A percentile compares a stretch with the other conserved stretches of the same genome.
Conservation (phyloP, 108 stramenopile species). For the Skeletonema marinoi region DNA sequence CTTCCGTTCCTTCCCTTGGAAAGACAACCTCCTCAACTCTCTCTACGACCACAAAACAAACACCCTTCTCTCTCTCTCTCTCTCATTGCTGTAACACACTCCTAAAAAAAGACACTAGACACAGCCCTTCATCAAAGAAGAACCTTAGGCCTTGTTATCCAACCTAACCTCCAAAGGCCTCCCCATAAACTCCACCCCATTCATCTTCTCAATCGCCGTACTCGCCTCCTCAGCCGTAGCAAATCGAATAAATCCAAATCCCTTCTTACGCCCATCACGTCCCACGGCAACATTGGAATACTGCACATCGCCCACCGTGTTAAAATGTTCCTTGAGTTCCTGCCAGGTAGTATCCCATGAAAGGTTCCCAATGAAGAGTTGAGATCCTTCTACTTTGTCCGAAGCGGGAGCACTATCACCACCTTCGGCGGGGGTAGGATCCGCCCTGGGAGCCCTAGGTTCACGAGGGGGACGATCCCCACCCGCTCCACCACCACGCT, state of each 20-base stretch:
- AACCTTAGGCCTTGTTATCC: conserved; percentile 66
- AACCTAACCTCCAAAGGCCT: conserved; percentile 73
- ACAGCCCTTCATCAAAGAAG: neutral
- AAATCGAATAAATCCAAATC: conserved; percentile 93
- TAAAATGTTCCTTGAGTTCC: conserved; percentile 91
- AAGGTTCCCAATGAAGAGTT: conserved; percentile 89
- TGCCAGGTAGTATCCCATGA: conserved; percentile 78
- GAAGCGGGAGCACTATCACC: neutral
- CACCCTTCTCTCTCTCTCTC: neutral
- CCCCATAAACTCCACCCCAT: conserved; percentile 84
- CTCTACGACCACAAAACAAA: neutral
- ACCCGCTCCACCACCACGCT: conserved; percentile 45
- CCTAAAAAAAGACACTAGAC: neutral
- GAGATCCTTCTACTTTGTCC: neutral
- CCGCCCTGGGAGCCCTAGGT: conserved; percentile 8
- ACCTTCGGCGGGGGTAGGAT: conserved; percentile 17
- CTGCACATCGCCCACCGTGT: conserved; percentile 71
- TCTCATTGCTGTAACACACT: neutral
- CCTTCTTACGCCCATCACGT: conserved; percentile 72
- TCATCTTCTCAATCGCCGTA: conserved; percentile 76
- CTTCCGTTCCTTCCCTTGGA: conserved; percentile 7
- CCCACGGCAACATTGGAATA: conserved; percentile 71
- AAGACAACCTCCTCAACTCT: conserved; percentile 6
- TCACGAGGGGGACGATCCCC: conserved; percentile 8
- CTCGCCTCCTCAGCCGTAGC: conserved; percentile 74